These are phyloP conservation scores for Nicotiana otophora DNA, from an alignment of 257 asterid species.

Conservation along the genomic window DNA sequence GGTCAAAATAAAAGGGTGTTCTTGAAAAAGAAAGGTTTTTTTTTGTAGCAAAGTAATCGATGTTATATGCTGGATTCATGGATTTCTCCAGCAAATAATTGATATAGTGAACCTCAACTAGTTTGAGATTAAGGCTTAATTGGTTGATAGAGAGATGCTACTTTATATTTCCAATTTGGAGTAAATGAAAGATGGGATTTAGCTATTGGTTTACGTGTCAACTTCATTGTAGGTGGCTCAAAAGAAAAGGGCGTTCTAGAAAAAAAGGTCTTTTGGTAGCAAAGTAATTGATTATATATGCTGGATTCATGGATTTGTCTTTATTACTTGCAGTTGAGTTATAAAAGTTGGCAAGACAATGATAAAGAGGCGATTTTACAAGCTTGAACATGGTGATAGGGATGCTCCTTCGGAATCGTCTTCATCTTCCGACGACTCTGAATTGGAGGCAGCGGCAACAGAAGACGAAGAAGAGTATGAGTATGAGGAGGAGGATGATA, in stretches of 20 bases:
- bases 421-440: constrained; percentile 70
- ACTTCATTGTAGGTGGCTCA: neutral
- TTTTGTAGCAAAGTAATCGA: neutral
- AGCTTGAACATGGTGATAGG: constrained; percentile 60
- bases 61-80: neutral
- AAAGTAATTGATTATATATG: neutral
- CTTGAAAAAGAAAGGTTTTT: neutral
- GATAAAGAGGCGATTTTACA: constrained; percentile 84
- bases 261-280: neutral
- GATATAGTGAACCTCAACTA: neutral
- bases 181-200: neutral
- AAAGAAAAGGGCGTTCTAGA: neutral
- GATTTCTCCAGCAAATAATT: neutral
- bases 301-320: neutral
- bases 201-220: neutral
- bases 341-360: constrained; percentile 24
- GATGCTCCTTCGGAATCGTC: constrained; percentile 71
- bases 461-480: constrained; percentile 44
- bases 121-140: neutral
- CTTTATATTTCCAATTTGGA: neutral
- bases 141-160: neutral
- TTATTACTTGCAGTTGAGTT: constrained; percentile 35
- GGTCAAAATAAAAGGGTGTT: neutral
- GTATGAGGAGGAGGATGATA: constrained; percentile 25
- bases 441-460: constrained; percentile 48